Evolutionary conservation across 495 filamentous ascomycete species (phyloP).

Genomic region (Lophiostoma macrostomum): DNA sequence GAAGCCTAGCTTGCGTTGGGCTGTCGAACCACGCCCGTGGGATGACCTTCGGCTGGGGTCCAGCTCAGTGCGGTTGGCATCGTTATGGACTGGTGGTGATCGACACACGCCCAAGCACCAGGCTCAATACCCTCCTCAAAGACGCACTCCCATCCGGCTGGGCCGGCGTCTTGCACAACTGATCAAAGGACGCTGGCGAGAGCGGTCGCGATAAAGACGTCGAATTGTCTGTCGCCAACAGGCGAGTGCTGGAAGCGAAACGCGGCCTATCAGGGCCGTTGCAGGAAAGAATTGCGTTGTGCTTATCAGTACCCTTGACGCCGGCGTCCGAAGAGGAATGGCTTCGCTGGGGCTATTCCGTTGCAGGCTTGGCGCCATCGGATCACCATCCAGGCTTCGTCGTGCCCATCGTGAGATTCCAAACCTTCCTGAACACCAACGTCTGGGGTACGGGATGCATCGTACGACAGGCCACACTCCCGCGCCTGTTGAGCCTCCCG

Average conservation of each 20-base stretch:
- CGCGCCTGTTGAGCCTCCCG: background rate
- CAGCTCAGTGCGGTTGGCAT: background rate
- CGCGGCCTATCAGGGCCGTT: slow-evolving; percentile 21
- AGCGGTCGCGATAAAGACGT: background rate
- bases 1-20: slow-evolving; percentile 5
- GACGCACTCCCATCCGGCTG: no score
- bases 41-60: slow-evolving; percentile 10
- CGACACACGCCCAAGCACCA: no score
- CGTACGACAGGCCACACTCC: background rate
- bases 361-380: no score
- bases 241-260: background rate
- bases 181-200: background rate
- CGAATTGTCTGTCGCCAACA: background rate
- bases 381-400: background rate
- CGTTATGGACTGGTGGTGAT: background rate
- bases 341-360: slow-evolving; percentile 4
- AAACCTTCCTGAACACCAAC: background rate
- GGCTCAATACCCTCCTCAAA: no score
- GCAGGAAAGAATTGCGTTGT: slow-evolving; percentile 17
- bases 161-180: background rate
- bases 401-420: background rate
- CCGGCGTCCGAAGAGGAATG: background rate
- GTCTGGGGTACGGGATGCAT: background rate
- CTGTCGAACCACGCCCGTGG: slow-evolving; percentile 28
- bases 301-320: slow-evolving; percentile 21